Conservation (phyloP, 768 basidiomycete genomes). For the Pleurotus eryngii region DNA sequence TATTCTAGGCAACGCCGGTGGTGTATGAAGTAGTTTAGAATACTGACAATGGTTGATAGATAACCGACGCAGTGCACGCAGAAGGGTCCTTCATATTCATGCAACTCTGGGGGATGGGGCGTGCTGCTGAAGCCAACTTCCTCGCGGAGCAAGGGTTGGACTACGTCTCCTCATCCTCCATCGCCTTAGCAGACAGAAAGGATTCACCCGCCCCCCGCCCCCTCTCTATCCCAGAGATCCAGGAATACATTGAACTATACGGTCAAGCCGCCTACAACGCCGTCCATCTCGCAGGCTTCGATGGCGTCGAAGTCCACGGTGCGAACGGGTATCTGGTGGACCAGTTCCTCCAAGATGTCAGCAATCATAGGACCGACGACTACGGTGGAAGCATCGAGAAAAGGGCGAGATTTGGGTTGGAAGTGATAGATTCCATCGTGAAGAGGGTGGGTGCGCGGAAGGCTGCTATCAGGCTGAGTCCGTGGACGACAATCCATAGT, state of each 20-base stretch:
- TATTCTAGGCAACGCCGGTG: no score
- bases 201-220: constrained; percentile 22
- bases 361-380: constrained; percentile 48
- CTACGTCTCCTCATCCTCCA: constrained; percentile 25
- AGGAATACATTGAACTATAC: constrained; percentile 38
- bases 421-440: constrained; percentile 42
- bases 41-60: constrained; percentile 13
- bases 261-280: constrained; percentile 42
- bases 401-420: constrained; percentile 44
- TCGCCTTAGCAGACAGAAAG: constrained; percentile 11
- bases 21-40: background rate
- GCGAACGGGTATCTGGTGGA: constrained; percentile 38
- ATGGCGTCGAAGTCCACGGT: constrained; percentile 36
- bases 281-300: constrained; percentile 46
- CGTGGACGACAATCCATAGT: constrained; percentile 35
- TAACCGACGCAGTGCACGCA: constrained; percentile 16
- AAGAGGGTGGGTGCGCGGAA: constrained; percentile 40
- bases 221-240: constrained; percentile 36
- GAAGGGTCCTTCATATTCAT: constrained; percentile 32
- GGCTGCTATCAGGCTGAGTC: constrained; percentile 40
- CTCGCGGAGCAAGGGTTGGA: constrained; percentile 23
- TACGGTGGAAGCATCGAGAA: constrained; percentile 57
- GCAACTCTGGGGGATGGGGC: constrained; percentile 52
- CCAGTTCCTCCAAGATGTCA: constrained; percentile 42
- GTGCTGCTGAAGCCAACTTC: constrained; percentile 19